These are phyloP conservation scores for Jamesozyma rosinii DNA, from an alignment of 805 yeast genomes.

Conservation along the genomic window DNA sequence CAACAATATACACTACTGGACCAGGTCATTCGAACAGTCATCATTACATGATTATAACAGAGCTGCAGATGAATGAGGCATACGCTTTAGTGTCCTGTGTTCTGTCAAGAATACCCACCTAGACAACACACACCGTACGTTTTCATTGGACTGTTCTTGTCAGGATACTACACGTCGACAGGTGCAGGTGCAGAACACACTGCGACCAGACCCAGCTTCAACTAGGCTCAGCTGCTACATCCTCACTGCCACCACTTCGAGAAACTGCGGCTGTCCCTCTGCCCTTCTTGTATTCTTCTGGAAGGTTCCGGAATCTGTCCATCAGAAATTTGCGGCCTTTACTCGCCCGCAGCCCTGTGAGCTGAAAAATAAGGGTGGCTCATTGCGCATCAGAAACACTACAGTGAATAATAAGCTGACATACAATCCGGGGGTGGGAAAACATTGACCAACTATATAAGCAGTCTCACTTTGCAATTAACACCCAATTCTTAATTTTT, in stretches of 20 bases:
- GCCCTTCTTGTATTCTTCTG: neutral
- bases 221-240: neutral
- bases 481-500: neutral
- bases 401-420: neutral
- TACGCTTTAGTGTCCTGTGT: too few species aligned
- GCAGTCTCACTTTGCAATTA: neutral
- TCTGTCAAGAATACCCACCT: too few species aligned
- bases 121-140: too few species aligned
- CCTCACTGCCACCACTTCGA: neutral
- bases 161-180: too few species aligned
- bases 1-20: too few species aligned
- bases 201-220: too few species aligned
- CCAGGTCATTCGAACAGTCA: too few species aligned
- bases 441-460: neutral
- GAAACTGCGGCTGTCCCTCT: too few species aligned
- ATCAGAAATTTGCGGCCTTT: neutral
- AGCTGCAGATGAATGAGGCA: too few species aligned
- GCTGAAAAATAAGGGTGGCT: neutral
- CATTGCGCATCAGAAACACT: neutral
- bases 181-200: too few species aligned
- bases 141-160: too few species aligned
- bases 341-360: neutral
- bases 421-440: neutral
- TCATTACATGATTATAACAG: too few species aligned
- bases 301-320: neutral